Evolutionary conservation across 257 asterid genomes (phyloP).

Genomic region (Nicotiana knightiana): DNA sequence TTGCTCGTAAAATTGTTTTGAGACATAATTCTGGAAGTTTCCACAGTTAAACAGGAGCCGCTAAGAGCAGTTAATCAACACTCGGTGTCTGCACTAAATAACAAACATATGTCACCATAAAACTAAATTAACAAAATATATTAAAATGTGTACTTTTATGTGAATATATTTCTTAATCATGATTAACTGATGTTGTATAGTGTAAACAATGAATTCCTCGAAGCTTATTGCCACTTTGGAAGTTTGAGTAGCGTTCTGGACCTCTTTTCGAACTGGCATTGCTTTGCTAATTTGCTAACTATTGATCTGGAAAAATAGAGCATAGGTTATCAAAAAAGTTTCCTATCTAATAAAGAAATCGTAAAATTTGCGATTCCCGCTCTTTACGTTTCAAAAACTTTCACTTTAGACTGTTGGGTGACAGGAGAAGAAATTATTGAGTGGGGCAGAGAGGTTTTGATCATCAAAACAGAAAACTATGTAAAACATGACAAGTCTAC

Average conservation of each 20-base stretch:
- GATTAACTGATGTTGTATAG: not conserved
- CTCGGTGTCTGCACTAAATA: not conserved
- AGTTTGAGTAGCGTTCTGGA: no score
- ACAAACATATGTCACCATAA: no score
- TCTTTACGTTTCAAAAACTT: not conserved
- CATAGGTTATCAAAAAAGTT: not conserved
- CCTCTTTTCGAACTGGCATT: not conserved
- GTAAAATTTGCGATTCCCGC: not conserved
- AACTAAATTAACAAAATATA: no score
- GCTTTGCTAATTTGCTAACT: not conserved
- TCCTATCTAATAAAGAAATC: not conserved
- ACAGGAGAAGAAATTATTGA: not conserved
- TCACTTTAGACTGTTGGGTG: not conserved
- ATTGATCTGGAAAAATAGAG: not conserved
- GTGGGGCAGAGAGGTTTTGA: not conserved
- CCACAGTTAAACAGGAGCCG: not conserved
- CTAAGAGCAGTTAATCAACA: not conserved
- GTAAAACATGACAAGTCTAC: slow-evolving; percentile 3
- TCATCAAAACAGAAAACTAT: slow-evolving; percentile 6
- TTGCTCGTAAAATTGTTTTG: not conserved
- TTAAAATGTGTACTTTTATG: not conserved
- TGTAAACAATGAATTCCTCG: not conserved
- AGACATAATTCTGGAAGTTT: not conserved
- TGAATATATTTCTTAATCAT: not conserved
- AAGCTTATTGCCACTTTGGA: no score